A percentile compares a stretch with the other conserved stretches of the same genome.
These are phyloP conservation scores for Scheffersomyces titani DNA, from an alignment of 1,139 yeast species.

Conservation along the genomic window DNA sequence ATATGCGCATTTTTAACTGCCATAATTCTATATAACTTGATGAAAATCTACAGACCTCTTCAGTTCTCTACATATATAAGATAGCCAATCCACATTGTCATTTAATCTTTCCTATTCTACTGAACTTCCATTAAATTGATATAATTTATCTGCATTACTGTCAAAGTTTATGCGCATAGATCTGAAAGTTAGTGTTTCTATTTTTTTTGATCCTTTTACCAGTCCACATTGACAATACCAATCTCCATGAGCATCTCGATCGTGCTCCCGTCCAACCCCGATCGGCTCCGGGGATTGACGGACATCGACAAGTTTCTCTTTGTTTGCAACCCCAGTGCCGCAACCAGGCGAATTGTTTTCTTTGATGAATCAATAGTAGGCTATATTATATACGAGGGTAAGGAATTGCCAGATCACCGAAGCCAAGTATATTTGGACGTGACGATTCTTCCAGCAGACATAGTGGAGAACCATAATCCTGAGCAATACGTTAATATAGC, in stretches of 20 bases:
- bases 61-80: background rate
- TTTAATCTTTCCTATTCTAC: background rate
- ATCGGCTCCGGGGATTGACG: background rate
- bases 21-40: too few species aligned
- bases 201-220: background rate
- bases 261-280: conserved; percentile 9
- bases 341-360: conserved; percentile 23
- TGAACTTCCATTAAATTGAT: background rate
- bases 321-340: background rate
- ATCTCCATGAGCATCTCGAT: conserved; percentile 13
- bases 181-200: background rate
- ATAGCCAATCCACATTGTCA: background rate
- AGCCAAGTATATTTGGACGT: conserved; percentile 25
- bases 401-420: conserved; percentile 6
- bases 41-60: too few species aligned
- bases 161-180: background rate
- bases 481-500: background rate
- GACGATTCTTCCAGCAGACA: conserved; percentile 30
- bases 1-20: too few species aligned
- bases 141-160: background rate
- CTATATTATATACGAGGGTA: conserved; percentile 24
- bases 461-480: conserved; percentile 4
- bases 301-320: background rate
- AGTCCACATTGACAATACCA: background rate
- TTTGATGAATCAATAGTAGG: conserved; percentile 45